Conservation (phyloP, 2,329 filamentous ascomycete genomes). For the Colletotrichum falcatum region DNA sequence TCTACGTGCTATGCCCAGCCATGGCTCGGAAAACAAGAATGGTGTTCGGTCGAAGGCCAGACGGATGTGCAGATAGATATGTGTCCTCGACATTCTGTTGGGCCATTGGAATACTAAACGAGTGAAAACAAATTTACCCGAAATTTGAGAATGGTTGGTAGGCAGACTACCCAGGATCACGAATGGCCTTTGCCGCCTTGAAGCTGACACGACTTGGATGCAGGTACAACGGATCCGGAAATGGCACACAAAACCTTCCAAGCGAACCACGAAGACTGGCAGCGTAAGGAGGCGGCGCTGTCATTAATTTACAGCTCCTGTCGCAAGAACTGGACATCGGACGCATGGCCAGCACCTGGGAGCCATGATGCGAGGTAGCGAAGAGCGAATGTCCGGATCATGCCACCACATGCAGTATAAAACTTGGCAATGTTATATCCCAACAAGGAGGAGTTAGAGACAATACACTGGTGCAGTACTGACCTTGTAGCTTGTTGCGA, state of each 20-base stretch:
- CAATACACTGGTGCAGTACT: neutral
- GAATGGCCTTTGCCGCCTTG: neutral
- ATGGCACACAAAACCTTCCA: neutral
- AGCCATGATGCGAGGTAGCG: neutral
- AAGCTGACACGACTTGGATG: conserved; percentile 1
- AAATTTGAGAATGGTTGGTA: no score
- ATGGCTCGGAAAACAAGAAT: neutral
- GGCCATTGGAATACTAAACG: neutral
- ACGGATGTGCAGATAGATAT: neutral
- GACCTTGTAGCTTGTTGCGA: neutral
- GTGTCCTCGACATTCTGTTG: neutral
- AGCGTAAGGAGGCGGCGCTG: conserved; percentile 9
- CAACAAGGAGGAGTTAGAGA: conserved; percentile 1
- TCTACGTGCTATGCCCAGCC: neutral
- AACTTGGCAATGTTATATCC: conserved; percentile 6
- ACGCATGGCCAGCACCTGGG: neutral
- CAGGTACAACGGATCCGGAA: neutral
- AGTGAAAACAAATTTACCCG: neutral
- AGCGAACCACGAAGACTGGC: neutral
- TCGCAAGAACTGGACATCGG: neutral
- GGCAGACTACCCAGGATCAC: no score
- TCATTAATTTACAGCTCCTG: neutral
- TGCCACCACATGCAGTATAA: neutral
- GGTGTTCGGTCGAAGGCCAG: neutral
- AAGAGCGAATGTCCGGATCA: no score